phyloP scores from a whole-genome alignment of 2,329 filamentous ascomycete species.

The Gaeumannomyces tritici region DNA sequence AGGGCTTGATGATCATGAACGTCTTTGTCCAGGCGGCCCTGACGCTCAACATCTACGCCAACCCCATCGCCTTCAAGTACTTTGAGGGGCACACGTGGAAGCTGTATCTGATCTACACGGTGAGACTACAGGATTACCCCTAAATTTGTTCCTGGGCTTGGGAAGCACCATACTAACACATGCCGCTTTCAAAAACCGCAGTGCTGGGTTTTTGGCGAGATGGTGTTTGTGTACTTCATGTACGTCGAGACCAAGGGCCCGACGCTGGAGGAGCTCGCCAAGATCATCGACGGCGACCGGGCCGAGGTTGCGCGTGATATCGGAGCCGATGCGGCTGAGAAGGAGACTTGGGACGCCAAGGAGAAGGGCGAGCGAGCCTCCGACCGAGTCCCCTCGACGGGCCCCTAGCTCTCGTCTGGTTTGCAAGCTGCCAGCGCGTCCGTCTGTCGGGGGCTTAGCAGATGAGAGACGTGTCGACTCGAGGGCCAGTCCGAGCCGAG shows the following conservation, averaged over 20 bases:
- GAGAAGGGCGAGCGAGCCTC: background rate
- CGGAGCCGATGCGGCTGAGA: too few species aligned
- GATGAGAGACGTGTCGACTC: too few species aligned
- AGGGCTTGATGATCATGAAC: slow-evolving; percentile 49
- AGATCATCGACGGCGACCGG: slow-evolving; percentile 55
- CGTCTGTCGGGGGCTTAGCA: background rate
- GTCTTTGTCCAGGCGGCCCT: slow-evolving; percentile 44
- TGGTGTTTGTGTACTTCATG: slow-evolving; percentile 45
- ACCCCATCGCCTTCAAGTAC: slow-evolving; percentile 42
- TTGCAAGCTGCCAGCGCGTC: too few species aligned
- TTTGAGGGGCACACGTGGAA: slow-evolving; percentile 37
- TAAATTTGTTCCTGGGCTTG: too few species aligned
- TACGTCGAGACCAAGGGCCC: slow-evolving; percentile 53
- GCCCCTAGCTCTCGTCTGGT: background rate
- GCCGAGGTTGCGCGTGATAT: slow-evolving; percentile 31
- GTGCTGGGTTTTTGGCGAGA: slow-evolving; percentile 45
- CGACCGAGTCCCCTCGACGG: background rate
- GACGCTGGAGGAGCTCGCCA: slow-evolving; percentile 57
- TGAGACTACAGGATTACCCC: slow-evolving; percentile 16
- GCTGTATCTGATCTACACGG: slow-evolving; percentile 47
- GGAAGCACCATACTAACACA: background rate
- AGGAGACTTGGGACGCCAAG: background rate
- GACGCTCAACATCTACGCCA: slow-evolving; percentile 43
- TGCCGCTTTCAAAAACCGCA: slow-evolving; percentile 4
- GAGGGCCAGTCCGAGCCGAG: too few species aligned